A percentile compares a stretch with the other conserved stretches of the same genome.
phyloP scores from a whole-genome alignment of 2,329 filamentous ascomycete species.

The Fusarium hainanense region DNA sequence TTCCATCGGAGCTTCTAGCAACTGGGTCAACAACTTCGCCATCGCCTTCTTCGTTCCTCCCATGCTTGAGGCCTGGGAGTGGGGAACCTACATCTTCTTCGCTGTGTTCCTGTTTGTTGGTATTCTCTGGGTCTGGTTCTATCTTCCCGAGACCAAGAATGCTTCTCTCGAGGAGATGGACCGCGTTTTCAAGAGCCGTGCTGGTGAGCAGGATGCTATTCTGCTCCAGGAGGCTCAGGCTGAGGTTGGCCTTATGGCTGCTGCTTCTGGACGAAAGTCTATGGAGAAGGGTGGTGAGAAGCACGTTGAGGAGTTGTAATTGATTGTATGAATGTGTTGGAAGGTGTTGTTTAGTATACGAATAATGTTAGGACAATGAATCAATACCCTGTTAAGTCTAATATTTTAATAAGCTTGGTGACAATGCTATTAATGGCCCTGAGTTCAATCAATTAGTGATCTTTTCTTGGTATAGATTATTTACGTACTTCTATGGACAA shows the following conservation, averaged over 20 bases:
- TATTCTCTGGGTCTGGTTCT: slow-evolving; percentile 61
- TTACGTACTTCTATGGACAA: too few relatives aligned
- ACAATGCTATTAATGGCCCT: background rate
- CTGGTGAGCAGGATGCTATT: slow-evolving; percentile 44
- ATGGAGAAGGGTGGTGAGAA: slow-evolving; percentile 19
- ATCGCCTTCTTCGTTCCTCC: slow-evolving; percentile 59
- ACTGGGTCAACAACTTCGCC: slow-evolving; percentile 60
- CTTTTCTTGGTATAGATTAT: too few relatives aligned
- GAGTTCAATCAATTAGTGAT: too few relatives aligned
- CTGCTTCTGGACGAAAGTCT: background rate
- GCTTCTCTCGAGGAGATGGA: slow-evolving; percentile 67
- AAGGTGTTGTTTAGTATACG: background rate
- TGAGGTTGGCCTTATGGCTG: slow-evolving; percentile 34
- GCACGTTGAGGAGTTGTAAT: slow-evolving; percentile 20
- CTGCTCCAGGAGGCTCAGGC: slow-evolving; percentile 38
- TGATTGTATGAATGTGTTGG: background rate
- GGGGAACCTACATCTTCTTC: slow-evolving; percentile 69
- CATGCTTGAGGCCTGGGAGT: slow-evolving; percentile 53
- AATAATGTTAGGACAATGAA: background rate
- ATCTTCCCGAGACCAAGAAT: slow-evolving; percentile 66
- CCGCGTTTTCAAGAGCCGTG: slow-evolving; percentile 58
- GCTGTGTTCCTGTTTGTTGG: slow-evolving; percentile 60
- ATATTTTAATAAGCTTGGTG: too few relatives aligned
- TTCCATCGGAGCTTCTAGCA: slow-evolving; percentile 56
- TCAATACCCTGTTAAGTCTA: background rate